Conservation (phyloP, 192 early-diverging fungal species). For the Thamnidium elegans region DNA sequence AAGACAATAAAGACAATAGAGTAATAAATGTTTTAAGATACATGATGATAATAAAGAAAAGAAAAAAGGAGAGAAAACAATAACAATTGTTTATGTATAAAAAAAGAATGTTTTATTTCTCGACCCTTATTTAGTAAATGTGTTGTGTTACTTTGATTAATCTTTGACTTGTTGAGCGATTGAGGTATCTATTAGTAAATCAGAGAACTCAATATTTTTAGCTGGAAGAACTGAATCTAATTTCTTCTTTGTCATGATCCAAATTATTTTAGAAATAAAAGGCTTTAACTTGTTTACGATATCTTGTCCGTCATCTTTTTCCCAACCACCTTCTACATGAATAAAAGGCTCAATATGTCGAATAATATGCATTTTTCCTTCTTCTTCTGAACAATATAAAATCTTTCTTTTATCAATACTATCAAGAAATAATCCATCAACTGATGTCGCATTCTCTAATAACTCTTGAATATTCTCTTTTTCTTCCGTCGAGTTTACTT, state of each 20-base stretch:
- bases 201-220: conserved; percentile 30
- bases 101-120: too few relatives aligned
- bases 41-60: too few relatives aligned
- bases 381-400: conserved; percentile 66
- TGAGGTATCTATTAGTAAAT: conserved; percentile 21
- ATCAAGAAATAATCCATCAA: conserved; percentile 12
- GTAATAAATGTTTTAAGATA: too few relatives aligned
- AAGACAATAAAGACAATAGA: too few relatives aligned
- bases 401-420: conserved; percentile 60
- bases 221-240: conserved; percentile 25
- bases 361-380: conserved; percentile 67
- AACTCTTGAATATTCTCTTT: conserved; percentile 51
- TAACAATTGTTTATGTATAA: too few relatives aligned
- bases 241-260: conserved; percentile 32
- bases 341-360: conserved; percentile 61
- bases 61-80: too few relatives aligned
- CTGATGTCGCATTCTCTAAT: conserved; percentile 40
- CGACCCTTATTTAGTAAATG: too few relatives aligned
- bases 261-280: conserved; percentile 31
- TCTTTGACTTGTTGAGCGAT: conserved; percentile 20
- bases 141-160: too few relatives aligned
- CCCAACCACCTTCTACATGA: conserved; percentile 63
- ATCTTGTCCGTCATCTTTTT: conserved; percentile 39
- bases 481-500: conserved; percentile 53
- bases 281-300: conserved; percentile 28